Conservation (phyloP, 2,329 filamentous ascomycete genomes). For the Aspergillus sp. region DNA sequence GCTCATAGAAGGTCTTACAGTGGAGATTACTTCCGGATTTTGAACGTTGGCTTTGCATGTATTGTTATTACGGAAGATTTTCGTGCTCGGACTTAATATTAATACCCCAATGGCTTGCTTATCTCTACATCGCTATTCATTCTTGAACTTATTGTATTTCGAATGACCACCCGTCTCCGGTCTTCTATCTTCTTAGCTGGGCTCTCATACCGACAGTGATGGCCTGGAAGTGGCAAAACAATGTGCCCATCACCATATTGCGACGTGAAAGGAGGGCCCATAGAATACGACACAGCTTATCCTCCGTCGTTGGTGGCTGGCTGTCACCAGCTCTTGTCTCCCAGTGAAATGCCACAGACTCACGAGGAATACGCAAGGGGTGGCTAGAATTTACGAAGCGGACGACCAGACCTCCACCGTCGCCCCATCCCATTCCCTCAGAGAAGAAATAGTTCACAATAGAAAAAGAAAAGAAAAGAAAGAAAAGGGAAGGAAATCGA, state of each 20-base stretch:
- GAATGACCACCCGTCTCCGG: neutral
- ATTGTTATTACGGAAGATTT: constrained; percentile 7
- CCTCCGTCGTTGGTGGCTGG: constrained; percentile 14
- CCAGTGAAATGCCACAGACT: constrained; percentile 6
- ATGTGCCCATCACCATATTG: neutral
- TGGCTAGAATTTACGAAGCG: constrained; percentile 4
- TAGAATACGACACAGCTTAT: constrained; percentile 8
- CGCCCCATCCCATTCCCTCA: neutral
- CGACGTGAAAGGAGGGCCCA: neutral
- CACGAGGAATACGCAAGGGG: constrained; percentile 15
- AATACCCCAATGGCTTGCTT: constrained; percentile 21
- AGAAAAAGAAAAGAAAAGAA: neutral
- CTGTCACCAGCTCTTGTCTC: constrained; percentile 12
- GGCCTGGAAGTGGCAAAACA: neutral
- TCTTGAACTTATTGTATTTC: neutral
- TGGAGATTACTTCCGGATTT: constrained; percentile 6
- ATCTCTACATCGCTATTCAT: neutral
- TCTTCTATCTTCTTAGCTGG: neutral
- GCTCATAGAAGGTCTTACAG: constrained; percentile 11
- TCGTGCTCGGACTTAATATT: constrained; percentile 20
- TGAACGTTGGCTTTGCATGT: constrained; percentile 9
- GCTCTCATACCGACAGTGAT: neutral
- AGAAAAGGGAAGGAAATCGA: neutral
- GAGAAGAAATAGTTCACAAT: neutral
- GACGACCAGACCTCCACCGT: neutral